Evolutionary conservation across 1,284 basidiomycete genomes (phyloP).

Genomic region (Sanghuangporus baumii): DNA sequence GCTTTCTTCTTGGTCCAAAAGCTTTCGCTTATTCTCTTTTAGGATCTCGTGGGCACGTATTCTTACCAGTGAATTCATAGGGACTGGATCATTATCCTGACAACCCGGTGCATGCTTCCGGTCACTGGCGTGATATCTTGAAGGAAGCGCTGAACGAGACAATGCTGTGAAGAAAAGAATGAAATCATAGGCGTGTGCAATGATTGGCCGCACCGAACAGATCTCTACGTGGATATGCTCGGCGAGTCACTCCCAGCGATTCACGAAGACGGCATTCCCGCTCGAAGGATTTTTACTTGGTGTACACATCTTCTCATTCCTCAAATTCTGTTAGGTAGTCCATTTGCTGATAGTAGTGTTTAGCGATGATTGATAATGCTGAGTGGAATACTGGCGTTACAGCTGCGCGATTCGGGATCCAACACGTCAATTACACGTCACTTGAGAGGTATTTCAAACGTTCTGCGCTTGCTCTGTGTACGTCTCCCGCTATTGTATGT

Average conservation of each 20-base stretch:
- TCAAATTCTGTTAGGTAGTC: constrained; percentile 8
- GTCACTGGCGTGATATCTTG: constrained; percentile 43
- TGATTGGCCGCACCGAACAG: constrained; percentile 19
- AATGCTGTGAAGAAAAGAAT: constrained; percentile 35
- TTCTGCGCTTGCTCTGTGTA: constrained; percentile 40
- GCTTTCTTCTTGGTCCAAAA: not conserved
- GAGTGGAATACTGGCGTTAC: constrained; percentile 36
- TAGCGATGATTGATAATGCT: constrained; percentile 42
- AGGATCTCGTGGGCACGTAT: constrained; percentile 46
- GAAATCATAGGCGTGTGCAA: constrained; percentile 32
- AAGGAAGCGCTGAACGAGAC: constrained; percentile 38
- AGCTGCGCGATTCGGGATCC: constrained; percentile 40
- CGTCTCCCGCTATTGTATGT: constrained; percentile 18
- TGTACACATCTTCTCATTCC: constrained; percentile 23
- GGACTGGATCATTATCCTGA: constrained; percentile 42
- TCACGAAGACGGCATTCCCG: constrained; percentile 38
- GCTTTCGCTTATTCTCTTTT: not conserved
- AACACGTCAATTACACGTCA: constrained; percentile 44
- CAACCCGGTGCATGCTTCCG: constrained; percentile 38
- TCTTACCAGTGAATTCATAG: constrained; percentile 38
- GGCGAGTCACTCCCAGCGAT: constrained; percentile 38
- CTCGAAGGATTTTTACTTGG: constrained; percentile 39
- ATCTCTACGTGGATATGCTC: constrained; percentile 39
- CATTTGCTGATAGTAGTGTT: not conserved
- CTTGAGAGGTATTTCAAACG: constrained; percentile 41